Evolutionary conservation across 352 stramenopile species (phyloP), one percentile per base, ranked within the genome.

Genomic region (Phytophthora uliginosa): DNA sequence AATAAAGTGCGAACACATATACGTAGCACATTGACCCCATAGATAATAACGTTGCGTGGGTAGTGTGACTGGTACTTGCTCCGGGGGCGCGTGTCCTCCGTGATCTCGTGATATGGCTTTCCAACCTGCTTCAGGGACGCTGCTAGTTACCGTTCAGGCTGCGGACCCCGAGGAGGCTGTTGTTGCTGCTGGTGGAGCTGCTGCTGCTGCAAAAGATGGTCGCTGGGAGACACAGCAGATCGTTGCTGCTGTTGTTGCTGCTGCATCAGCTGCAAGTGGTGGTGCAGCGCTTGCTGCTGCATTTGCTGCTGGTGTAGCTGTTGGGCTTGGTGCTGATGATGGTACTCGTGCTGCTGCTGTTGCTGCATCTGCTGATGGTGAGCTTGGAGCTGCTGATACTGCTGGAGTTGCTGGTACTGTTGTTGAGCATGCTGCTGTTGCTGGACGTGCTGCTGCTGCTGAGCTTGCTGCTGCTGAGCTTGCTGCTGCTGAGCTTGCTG

Each of bases 291-390:
- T 58, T 89, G 80, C 13, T 83, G 78, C 64, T 86, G 82, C 55
- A 86, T 78, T 48, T 91, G 79, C 57, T 91, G 82, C 48, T 92
- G 85, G 20, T 86, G 77, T 52, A 79, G 71, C 57, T 81, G 74
- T 31, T 82, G 75, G 7, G 71, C 67, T 67, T 82, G 74, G 9
- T 82, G 74, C 36, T 88, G 81, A 15, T 89, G 81, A 5, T 84
- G 81, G 26, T 79, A 71, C 9, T 78, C 59, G 33, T 78, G 59
- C 17, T 73, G 66, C 26, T 82, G 77, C 20, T 81, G 73, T 12
- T 84, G 68, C 8, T 81, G 70, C 26, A 80, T 73, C n/a, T 84
- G 74, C 9, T 85, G 81, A 2, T 89, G 84, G 59, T 90, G 76
- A 26, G 83, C 73, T 52, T 90, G 83, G 36, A 84, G 68, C 50